Evolutionary conservation across 1,284 basidiomycete species (phyloP), one percentile per base, ranked within the genome.

Genomic region (Rhodotorula sp.): DNA sequence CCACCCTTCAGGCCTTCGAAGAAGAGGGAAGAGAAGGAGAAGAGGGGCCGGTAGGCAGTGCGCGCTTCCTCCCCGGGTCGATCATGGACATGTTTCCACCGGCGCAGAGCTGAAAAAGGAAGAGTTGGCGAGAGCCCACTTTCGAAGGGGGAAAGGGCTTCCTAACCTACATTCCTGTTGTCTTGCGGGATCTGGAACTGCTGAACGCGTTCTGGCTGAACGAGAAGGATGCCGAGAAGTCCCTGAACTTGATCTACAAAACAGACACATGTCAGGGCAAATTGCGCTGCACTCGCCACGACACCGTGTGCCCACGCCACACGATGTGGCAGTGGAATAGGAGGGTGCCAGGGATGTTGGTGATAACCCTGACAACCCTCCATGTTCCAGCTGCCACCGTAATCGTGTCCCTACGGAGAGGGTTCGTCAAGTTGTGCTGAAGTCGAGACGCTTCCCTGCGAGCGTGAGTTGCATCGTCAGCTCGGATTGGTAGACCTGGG

Each of bases 361-460:
- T 38, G 16, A 65, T 80, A 52, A 78, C 64, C 18, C 81, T 74
- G 0, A 81, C 49, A 48, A 82, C 74, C 6, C 76, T 77, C 66
- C 75, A 79, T 1, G 57, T 62, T 58, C 57, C 69, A 62, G 76
- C 75, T 6, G 75, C 66, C 14, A 83, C 77, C n/a, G 77, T 70
- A 34, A 82, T 62, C n/a, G 79, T 80, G 66, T 83, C 82, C 48
- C 82, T 76, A 26, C 82, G 78, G 21, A 81, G 67, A 12, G 82
- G 81, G 66, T 81, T 82, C 16, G 52, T 68, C 12, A 78, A 71
- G 61, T 80, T 79, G 48, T 80, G 69, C 18, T 4, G 54, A 26
- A 68, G n/a, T 23, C 23, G 58, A 34, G 55, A n/a, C 62, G 78
- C 74, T 14, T 68, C 50, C 0, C 59, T 62, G 52, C n/a, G 31